These are phyloP conservation scores for Micractinium sp. DNA, from an alignment of 139 green algal species.

Conservation along the genomic window DNA sequence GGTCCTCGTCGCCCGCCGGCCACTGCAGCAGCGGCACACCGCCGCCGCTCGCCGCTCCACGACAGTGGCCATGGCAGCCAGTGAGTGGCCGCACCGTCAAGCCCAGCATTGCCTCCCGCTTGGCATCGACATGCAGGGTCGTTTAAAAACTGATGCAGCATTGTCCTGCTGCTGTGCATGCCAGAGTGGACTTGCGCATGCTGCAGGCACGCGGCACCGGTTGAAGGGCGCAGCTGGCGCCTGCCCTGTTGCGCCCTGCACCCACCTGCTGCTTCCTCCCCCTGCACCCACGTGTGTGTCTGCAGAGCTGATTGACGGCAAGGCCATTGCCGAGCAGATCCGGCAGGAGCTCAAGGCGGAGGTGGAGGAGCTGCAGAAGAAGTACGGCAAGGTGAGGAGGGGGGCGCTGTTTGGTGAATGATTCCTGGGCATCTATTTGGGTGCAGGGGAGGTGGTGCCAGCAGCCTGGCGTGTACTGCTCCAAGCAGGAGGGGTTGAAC, in stretches of 20 bases:
- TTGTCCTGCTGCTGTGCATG: too few relatives aligned
- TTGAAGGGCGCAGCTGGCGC: too few relatives aligned
- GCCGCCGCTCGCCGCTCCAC: constrained; percentile 11
- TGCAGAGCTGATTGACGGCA: constrained; percentile 86
- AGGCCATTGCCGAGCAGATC: constrained; percentile 81
- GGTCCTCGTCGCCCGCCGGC: neutral
- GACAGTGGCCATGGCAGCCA: constrained; percentile 15
- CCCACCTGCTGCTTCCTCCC: neutral
- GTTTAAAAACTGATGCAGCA: too few relatives aligned
- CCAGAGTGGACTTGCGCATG: too few relatives aligned
- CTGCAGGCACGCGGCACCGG: too few relatives aligned
- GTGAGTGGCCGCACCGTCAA: neutral
- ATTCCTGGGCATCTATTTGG: too few relatives aligned
- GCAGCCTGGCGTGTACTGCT: too few relatives aligned
- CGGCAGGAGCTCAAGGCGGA: constrained; percentile 75
- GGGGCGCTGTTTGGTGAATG: too few relatives aligned
- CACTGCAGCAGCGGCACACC: neutral
- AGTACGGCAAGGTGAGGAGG: constrained; percentile 60
- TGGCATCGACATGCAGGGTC: too few relatives aligned
- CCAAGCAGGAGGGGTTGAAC: too few relatives aligned
- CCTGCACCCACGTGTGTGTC: neutral
- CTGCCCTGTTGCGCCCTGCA: neutral
- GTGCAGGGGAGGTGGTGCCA: too few relatives aligned
- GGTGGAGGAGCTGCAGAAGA: constrained; percentile 68
- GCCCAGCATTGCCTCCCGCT: too few relatives aligned